Conservation (phyloP, 1,284 basidiomycete species). For the Ganoderma multipileum region DNA sequence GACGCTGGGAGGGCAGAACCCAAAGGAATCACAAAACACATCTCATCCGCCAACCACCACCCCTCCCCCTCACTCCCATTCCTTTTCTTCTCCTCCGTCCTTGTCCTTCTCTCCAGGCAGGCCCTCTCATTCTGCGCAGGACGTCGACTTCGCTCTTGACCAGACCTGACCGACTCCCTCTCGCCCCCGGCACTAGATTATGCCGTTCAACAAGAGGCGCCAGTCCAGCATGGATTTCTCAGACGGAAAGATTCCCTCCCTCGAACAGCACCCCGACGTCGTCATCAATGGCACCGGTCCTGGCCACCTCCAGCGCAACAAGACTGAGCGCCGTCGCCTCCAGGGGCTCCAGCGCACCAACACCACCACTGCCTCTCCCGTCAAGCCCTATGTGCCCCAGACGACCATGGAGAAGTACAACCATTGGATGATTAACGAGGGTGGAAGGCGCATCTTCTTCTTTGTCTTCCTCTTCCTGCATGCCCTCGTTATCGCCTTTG, state of each 20-base stretch:
- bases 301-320: conserved; percentile 73
- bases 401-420: conserved; percentile 56
- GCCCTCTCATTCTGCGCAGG: conserved; percentile 49
- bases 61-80: conserved; percentile 22
- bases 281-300: conserved; percentile 44
- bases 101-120: conserved; percentile 55
- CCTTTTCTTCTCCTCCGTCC: conserved; percentile 32
- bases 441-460: conserved; percentile 79
- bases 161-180: conserved; percentile 23
- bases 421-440: conserved; percentile 93
- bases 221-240: conserved; percentile 77
- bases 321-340: conserved; percentile 76
- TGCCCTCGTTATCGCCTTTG: conserved; percentile 74
- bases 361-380: conserved; percentile 44
- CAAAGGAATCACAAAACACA: conserved; percentile 27
- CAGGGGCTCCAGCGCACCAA: conserved; percentile 78
- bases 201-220: conserved; percentile 46
- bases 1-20: neutral
- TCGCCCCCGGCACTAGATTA: conserved; percentile 18
- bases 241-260: conserved; percentile 58
- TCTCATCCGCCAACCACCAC: conserved; percentile 24
- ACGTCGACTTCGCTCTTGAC: conserved; percentile 41
- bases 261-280: conserved; percentile 63
- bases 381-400: conserved; percentile 43
- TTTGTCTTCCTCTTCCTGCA: conserved; percentile 80